Base-by-base conservation (phyloP, 495 filamentous ascomycete species). In the Penicillium desertorum region DNA sequence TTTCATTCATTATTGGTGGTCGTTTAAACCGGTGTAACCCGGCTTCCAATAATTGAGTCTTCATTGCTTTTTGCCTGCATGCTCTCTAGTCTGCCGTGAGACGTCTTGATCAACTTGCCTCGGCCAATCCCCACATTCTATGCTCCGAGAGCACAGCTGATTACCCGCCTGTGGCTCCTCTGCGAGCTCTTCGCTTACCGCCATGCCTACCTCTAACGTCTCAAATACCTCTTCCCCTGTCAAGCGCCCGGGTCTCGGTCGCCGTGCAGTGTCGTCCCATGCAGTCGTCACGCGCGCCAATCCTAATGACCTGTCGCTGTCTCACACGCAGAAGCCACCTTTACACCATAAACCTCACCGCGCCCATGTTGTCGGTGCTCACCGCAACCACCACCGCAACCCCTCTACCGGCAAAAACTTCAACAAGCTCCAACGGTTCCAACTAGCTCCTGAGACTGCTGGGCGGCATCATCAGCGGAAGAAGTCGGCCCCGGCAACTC, bases 251-350 rank as follows among this genome's bases (percentile, higher is more conserved):
- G 76, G 69, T 52, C 66, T 79, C 61, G 75, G 68, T 63, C 75
- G 75, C 57, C 76, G 76, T 60, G 75, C 76, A 23, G 71, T 78
- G 42, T 79, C 76, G 54, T 79, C 76, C 39, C 71, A 79, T 66
- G 75, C 75, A 43, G 71, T 77, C 32, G 67, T 76, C 67, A 76
- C 74, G 67, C 72, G 74, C 54, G 61, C 70, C 58, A 67, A 73
- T 29, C 64, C 64, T 27, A 71, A 56, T 51, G 75, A 77, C 25
- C 66, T 75, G 56, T 71, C 70, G 46, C 54, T 68, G 57, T 69
- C 69, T 44, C 70, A 74, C 60, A 68, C 49, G 63, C 69, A 50
- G 68, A 75, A 66, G 44, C 59, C 55, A 44, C 60, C 61, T 55
- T 56, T 61, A 7, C 68, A 68, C 52, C 70, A 73, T 58, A 67